phyloP scores from a whole-genome alignment of 106 monocot genomes.

The Chionographis japonica region DNA sequence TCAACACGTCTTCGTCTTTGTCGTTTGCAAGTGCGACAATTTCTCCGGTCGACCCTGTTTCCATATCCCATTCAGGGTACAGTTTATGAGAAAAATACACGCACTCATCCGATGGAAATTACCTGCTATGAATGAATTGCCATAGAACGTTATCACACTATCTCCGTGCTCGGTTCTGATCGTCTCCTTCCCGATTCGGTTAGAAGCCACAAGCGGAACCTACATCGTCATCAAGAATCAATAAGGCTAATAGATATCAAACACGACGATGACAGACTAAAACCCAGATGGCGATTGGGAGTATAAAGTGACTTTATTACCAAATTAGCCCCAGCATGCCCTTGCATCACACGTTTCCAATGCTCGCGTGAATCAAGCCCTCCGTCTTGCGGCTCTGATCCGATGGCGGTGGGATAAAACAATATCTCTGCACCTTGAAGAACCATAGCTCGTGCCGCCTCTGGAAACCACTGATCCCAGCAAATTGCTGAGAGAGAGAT shows the following conservation, averaged over 20 bases:
- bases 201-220: slow-evolving; percentile 93
- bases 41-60: slow-evolving; percentile 84
- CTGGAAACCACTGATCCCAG: slow-evolving; percentile 99
- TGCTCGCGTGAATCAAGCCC: slow-evolving; percentile 83
- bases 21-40: slow-evolving; percentile 70
- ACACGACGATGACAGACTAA: background rate
- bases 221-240: slow-evolving; percentile 18
- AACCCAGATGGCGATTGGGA: background rate
- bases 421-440: slow-evolving; percentile 94
- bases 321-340: slow-evolving; percentile 95
- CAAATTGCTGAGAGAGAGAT: slow-evolving; percentile 56
- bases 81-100: too few species aligned
- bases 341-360: slow-evolving; percentile 95
- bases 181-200: slow-evolving; percentile 84
- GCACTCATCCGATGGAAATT: background rate
- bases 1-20: slow-evolving; percentile 75
- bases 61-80: background rate
- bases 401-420: slow-evolving; percentile 93
- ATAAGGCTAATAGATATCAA: background rate
- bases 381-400: slow-evolving; percentile 90
- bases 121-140: slow-evolving; percentile 95
- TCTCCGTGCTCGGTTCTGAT: slow-evolving; percentile 85
- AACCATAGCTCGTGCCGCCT: slow-evolving; percentile 85
- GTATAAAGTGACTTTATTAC: slow-evolving; percentile 13
- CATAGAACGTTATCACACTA: slow-evolving; percentile 78